Evolutionary conservation across 345 rosid genomes (phyloP).

Genomic region (Euphorbia lathyris): DNA sequence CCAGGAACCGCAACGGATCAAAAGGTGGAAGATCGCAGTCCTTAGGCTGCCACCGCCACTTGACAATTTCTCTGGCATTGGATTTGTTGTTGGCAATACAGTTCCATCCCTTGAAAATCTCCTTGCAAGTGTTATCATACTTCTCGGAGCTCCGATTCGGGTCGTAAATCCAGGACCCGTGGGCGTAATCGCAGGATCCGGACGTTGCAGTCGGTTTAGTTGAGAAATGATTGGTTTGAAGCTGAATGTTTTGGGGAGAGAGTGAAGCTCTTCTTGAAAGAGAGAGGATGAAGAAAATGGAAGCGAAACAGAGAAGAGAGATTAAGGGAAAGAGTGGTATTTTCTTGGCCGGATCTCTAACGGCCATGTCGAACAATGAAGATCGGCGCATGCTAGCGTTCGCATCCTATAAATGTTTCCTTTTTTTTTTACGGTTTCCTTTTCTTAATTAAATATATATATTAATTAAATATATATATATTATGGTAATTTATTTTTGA

Average conservation of each 20-base stretch:
- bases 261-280: constrained; percentile 19
- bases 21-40: constrained; percentile 57
- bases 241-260: constrained; percentile 17
- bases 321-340: constrained; percentile 52
- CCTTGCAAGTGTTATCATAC: constrained; percentile 69
- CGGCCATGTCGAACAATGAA: background rate
- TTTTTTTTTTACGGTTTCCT: background rate
- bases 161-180: constrained; percentile 79
- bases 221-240: constrained; percentile 12
- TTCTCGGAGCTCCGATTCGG: constrained; percentile 29
- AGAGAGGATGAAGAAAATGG: constrained; percentile 23
- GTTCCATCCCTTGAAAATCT: constrained; percentile 96
- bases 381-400: background rate
- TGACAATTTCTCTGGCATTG: constrained; percentile 50
- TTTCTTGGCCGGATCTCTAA: constrained; percentile 25
- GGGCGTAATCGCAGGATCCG: constrained; percentile 54
- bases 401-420: background rate
- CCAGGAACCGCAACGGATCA: constrained; percentile 57
- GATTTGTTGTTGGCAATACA: constrained; percentile 67
- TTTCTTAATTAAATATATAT: too few species aligned
- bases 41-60: constrained; percentile 86
- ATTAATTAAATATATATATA: too few species aligned
- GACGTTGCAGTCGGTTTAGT: background rate
- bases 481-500: too few species aligned
- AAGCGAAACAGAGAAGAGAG: constrained; percentile 46